Conservation (phyloP, 1,284 basidiomycete species). For the Rhodotorula sp. region DNA sequence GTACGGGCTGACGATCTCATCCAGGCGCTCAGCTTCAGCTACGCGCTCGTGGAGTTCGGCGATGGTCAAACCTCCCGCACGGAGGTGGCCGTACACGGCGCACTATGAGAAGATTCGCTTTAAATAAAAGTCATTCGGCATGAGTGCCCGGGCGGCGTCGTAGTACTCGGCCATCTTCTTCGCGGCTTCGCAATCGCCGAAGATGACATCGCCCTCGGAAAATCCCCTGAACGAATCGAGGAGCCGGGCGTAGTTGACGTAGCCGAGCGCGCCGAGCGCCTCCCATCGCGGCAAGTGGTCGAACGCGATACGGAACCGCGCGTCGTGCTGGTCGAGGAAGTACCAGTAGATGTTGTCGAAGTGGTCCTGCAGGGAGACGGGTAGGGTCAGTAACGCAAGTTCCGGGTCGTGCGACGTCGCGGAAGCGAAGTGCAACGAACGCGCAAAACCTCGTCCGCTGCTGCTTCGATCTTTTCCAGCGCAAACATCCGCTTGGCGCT, state of each 20-base stretch:
- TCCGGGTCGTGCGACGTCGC: no score
- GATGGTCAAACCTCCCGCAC: neutral
- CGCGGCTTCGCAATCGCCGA: neutral
- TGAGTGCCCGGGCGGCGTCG: slow-evolving; percentile 1
- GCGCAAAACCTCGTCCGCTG: neutral
- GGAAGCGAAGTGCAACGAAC: no score
- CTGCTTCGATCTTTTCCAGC: slow-evolving; percentile 3
- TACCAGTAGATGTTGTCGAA: neutral
- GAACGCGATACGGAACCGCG: neutral
- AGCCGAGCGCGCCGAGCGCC: neutral
- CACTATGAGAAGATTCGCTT: neutral
- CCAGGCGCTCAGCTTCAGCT: neutral
- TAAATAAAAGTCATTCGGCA: neutral
- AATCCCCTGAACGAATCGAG: neutral
- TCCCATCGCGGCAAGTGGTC: slow-evolving; percentile 1
- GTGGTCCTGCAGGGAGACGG: neutral
- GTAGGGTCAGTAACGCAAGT: no score
- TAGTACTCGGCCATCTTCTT: neutral
- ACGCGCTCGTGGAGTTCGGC: neutral
- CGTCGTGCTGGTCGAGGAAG: neutral
- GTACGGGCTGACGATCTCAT: neutral
- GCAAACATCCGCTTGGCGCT: slow-evolving; percentile 4
- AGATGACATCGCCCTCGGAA: neutral
- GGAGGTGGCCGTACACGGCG: neutral
- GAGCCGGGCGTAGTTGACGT: neutral